phyloP scores from a whole-genome alignment of 164 flowering plant genomes.

The Aristolochia californica region DNA sequence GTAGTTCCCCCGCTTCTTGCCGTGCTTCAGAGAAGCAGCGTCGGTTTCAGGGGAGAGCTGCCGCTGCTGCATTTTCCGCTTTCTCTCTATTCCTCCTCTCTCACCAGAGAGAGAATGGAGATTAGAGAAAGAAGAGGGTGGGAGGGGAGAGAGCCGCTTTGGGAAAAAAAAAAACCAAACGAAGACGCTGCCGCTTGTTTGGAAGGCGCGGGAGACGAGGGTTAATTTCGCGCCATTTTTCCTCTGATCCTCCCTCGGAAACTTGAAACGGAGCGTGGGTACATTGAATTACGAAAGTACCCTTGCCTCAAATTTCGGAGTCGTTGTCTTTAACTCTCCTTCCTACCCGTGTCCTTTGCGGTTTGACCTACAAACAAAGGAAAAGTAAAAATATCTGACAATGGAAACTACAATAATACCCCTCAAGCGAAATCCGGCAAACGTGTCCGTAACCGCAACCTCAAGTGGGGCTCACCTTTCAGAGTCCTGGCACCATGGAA shows the following conservation, averaged over 20 bases:
- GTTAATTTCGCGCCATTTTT: constrained; percentile 32
- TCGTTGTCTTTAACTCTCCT: too few relatives aligned
- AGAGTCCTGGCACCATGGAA: too few relatives aligned
- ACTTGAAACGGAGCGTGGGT: constrained; percentile 1
- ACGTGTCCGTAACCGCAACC: too few relatives aligned
- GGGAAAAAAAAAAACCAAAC: too few relatives aligned
- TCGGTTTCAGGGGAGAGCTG: constrained; percentile 13
- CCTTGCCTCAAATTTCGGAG: neutral
- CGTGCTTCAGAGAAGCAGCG: constrained; percentile 18
- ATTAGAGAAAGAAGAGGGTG: constrained; percentile 5
- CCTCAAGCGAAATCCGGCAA: too few relatives aligned
- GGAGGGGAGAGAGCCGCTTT: too few relatives aligned
- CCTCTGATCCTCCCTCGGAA: neutral
- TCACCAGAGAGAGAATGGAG: constrained; percentile 2
- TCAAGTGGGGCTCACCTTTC: too few relatives aligned
- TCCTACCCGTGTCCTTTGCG: too few relatives aligned
- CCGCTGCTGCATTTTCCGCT: constrained; percentile 24
- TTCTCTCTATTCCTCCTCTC: constrained; percentile 1
- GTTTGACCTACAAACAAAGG: too few relatives aligned
- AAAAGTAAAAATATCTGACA: too few relatives aligned
- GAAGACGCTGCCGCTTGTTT: constrained; percentile 8
- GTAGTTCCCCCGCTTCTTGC: constrained; percentile 74
- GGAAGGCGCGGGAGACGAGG: constrained; percentile 35
- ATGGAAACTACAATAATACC: too few relatives aligned
- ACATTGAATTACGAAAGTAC: neutral